Evolutionary conservation across 2,329 filamentous ascomycete species (phyloP).

Genomic region (Alternaria atra): DNA sequence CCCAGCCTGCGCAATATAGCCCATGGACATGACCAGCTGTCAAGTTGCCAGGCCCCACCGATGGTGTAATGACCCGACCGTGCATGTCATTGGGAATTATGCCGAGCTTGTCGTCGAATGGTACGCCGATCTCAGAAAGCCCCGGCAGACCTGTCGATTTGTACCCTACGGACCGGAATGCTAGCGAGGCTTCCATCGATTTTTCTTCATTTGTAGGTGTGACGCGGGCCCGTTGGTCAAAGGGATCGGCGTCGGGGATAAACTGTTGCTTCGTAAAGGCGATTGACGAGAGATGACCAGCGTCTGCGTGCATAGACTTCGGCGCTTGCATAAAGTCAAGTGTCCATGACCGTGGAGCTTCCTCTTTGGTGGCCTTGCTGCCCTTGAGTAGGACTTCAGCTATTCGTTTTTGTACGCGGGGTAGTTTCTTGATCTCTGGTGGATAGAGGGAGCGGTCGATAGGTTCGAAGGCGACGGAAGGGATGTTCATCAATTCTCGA

Average conservation of each 20-base stretch:
- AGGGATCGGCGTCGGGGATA: conserved; percentile 50
- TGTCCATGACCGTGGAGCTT: conserved; percentile 76
- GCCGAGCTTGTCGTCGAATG: conserved; percentile 78
- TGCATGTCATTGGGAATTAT: conserved; percentile 83
- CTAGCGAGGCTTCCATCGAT: conserved; percentile 72
- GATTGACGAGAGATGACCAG: conserved; percentile 67
- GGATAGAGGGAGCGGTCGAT: conserved; percentile 74
- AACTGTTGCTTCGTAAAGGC: conserved; percentile 68
- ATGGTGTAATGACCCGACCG: conserved; percentile 71
- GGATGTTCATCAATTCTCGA: conserved; percentile 84
- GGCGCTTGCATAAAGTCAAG: conserved; percentile 88
- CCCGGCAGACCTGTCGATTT: conserved; percentile 80
- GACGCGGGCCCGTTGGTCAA: conserved; percentile 62
- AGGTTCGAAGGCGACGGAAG: conserved; percentile 74
- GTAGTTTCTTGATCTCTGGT: conserved; percentile 71
- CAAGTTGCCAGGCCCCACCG: conserved; percentile 48
- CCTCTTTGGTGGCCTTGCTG: conserved; percentile 61
- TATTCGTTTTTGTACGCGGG: conserved; percentile 77
- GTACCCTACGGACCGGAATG: conserved; percentile 96
- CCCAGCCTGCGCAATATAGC: conserved; percentile 94
- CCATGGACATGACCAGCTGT: conserved; percentile 68
- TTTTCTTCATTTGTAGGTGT: conserved; percentile 54
- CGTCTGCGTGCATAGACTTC: conserved; percentile 67
- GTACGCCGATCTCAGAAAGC: conserved; percentile 75
- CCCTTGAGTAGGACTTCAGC: conserved; percentile 85